phyloP scores from a whole-genome alignment of 73 alveolate species.

The Effrenium voratum region DNA sequence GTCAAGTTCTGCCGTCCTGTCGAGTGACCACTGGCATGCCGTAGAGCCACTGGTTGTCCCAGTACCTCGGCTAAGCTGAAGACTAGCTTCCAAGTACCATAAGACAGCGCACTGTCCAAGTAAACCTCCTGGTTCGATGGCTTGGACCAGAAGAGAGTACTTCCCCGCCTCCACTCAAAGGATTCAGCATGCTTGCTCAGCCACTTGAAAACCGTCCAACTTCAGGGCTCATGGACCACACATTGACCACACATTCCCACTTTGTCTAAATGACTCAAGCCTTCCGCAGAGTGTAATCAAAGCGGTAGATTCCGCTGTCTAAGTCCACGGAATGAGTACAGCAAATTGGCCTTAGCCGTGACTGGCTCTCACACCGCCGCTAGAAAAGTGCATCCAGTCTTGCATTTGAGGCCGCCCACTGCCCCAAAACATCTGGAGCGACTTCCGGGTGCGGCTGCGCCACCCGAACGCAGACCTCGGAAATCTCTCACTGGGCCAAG shows the following conservation, averaged over 20 bases:
- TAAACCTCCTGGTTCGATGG: constrained; percentile 96
- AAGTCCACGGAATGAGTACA: constrained; percentile 56
- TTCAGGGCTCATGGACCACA: neutral
- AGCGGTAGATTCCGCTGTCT: constrained; percentile 39
- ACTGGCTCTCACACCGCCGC: too few relatives aligned
- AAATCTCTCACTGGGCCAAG: neutral
- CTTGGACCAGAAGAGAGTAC: constrained; percentile 74
- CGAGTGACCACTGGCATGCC: constrained; percentile 96
- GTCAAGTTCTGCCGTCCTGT: constrained; percentile 92
- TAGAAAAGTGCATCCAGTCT: neutral
- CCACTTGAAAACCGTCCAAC: neutral
- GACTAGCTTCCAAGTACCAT: neutral
- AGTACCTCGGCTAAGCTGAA: constrained; percentile 87
- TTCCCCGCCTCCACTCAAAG: constrained; percentile 19
- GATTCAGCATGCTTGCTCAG: neutral
- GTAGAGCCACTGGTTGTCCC: constrained; percentile 97
- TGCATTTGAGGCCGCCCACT: neutral
- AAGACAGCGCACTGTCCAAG: constrained; percentile 94
- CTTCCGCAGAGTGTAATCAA: constrained; percentile 66
- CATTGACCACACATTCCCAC: neutral
- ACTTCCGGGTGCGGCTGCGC: constrained; percentile 69
- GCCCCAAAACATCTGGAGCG: constrained; percentile 66
- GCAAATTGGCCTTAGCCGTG: constrained; percentile 16
- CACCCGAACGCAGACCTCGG: constrained; percentile 73
- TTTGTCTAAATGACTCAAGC: neutral